A percentile compares a stretch with the other conserved stretches of the same genome.
These are phyloP conservation scores for Sphaerostilbella broomeana DNA, from an alignment of 2,329 filamentous ascomycete species.

Conservation along the genomic window DNA sequence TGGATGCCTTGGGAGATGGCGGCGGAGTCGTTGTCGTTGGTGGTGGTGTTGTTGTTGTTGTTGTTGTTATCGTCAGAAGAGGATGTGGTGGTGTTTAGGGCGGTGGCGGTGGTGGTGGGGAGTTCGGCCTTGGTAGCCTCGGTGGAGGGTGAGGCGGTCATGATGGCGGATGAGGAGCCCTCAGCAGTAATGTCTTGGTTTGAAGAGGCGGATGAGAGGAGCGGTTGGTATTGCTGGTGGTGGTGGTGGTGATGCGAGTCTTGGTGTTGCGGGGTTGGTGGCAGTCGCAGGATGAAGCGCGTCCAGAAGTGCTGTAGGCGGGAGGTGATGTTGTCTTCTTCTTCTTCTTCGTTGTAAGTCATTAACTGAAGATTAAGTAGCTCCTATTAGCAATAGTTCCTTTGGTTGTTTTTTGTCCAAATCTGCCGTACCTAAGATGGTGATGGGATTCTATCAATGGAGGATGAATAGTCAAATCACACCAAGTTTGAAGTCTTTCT, in stretches of 20 bases:
- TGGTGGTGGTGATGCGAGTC: constrained; percentile 5
- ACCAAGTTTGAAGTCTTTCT: constrained; percentile 57
- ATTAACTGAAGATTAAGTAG: too few relatives aligned
- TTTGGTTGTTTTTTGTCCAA: too few relatives aligned
- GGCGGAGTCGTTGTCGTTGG: constrained; percentile 19
- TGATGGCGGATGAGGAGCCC: constrained; percentile 11
- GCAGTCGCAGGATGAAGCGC: constrained; percentile 1
- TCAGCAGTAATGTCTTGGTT: neutral
- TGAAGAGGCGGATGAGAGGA: neutral
- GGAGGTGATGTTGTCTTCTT: neutral
- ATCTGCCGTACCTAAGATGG: too few relatives aligned
- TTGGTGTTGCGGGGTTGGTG: constrained; percentile 8
- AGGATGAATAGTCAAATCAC: too few relatives aligned
- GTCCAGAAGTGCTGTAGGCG: too few relatives aligned
- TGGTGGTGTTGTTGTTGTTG: constrained; percentile 15
- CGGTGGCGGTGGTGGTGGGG: constrained; percentile 16
- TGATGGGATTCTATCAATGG: too few relatives aligned
- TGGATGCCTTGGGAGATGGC: constrained; percentile 46
- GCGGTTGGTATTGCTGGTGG: constrained; percentile 1
- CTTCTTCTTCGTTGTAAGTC: too few relatives aligned
- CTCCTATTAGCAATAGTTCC: too few relatives aligned
- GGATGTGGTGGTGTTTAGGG: constrained; percentile 15
- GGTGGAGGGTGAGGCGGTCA: neutral
- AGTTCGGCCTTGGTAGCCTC: constrained; percentile 14
- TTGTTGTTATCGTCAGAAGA: constrained; percentile 2